A percentile compares a stretch with the other conserved stretches of the same genome.
Evolutionary conservation across 2,329 filamentous ascomycete species (phyloP).

Genomic region (Trichophyton simii): DNA sequence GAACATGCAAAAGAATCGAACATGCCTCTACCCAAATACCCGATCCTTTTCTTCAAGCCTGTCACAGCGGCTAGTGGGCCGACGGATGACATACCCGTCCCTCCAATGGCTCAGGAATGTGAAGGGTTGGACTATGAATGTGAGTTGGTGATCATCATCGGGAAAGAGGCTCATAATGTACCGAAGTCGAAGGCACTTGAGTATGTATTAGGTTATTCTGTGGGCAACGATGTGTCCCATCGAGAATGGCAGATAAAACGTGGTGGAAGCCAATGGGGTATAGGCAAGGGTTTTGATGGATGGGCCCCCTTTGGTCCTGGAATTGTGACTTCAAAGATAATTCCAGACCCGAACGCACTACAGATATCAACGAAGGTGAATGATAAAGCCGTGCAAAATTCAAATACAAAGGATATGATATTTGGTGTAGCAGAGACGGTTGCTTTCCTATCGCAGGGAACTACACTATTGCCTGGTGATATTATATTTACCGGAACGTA

Average conservation of each 20-base stretch:
- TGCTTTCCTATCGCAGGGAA: slow-evolving; percentile 35
- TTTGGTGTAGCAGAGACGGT: slow-evolving; percentile 38
- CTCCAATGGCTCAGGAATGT: slow-evolving; percentile 50
- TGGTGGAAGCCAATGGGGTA: slow-evolving; percentile 56
- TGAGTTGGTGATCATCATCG: slow-evolving; percentile 62
- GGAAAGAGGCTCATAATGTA: slow-evolving; percentile 53
- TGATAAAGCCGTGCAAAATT: slow-evolving; percentile 37
- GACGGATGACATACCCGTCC: slow-evolving; percentile 53
- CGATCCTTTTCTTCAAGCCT: slow-evolving; percentile 64
- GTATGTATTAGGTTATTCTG: slow-evolving; percentile 61
- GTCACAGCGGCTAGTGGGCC: slow-evolving; percentile 53
- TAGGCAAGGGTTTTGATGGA: slow-evolving; percentile 63
- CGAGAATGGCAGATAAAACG: slow-evolving; percentile 61
- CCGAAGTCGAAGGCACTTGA: slow-evolving; percentile 53
- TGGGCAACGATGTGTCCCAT: slow-evolving; percentile 70
- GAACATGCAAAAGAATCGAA: slow-evolving; percentile 58
- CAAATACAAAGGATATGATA: slow-evolving; percentile 38
- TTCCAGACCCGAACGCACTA: slow-evolving; percentile 30
- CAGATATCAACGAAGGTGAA: slow-evolving; percentile 38
- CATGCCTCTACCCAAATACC: slow-evolving; percentile 56
- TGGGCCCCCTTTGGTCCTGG: slow-evolving; percentile 64
- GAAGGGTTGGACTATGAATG: slow-evolving; percentile 67
- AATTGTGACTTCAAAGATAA: slow-evolving; percentile 47
- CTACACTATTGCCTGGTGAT: slow-evolving; percentile 30
- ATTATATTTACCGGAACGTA: slow-evolving; percentile 35